A percentile compares a stretch with the other conserved stretches of the same genome.
phyloP scores from a whole-genome alignment of 1,284 basidiomycete species.

The Malassezia dermatis region DNA sequence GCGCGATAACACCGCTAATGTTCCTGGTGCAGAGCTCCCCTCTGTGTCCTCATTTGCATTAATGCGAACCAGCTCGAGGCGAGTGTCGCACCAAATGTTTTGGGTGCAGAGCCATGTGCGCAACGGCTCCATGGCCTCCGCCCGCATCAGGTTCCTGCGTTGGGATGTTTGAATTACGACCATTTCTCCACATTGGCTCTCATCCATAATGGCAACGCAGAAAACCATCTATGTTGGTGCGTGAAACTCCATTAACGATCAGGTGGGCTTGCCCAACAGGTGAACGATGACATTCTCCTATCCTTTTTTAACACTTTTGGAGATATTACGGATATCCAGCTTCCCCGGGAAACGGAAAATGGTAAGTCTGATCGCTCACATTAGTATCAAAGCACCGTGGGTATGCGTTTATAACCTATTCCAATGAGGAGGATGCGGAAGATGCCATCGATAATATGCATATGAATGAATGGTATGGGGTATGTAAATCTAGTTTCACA shows the following conservation, averaged over 20 bases:
- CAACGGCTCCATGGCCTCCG: not conserved
- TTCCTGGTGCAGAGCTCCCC: not conserved
- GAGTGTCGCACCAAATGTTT: not conserved
- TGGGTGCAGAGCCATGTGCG: not conserved
- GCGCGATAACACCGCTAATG: not conserved
- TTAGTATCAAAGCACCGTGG: conserved; percentile 9
- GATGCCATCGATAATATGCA: conserved; percentile 20
- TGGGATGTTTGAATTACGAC: not conserved
- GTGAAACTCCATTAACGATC: not conserved
- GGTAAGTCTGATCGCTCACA: not conserved
- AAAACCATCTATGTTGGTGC: conserved; percentile 14
- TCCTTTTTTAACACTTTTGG: conserved; percentile 11
- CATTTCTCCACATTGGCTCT: not conserved
- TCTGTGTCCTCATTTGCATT: not conserved
- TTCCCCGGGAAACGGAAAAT: conserved; percentile 6
- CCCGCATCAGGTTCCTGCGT: not conserved
- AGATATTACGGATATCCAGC: conserved; percentile 14
- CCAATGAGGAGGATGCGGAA: conserved; percentile 12
- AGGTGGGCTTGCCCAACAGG: conserved; percentile 12
- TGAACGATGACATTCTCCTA: conserved; percentile 4
- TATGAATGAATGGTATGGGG: conserved; percentile 15
- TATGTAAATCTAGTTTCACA: conserved; percentile 4
- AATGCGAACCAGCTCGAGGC: not conserved
- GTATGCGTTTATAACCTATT: conserved; percentile 15
- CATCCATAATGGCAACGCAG: not conserved